Conservation (phyloP, 129 eudicot genomes). For the Artemisia argyi region DNA sequence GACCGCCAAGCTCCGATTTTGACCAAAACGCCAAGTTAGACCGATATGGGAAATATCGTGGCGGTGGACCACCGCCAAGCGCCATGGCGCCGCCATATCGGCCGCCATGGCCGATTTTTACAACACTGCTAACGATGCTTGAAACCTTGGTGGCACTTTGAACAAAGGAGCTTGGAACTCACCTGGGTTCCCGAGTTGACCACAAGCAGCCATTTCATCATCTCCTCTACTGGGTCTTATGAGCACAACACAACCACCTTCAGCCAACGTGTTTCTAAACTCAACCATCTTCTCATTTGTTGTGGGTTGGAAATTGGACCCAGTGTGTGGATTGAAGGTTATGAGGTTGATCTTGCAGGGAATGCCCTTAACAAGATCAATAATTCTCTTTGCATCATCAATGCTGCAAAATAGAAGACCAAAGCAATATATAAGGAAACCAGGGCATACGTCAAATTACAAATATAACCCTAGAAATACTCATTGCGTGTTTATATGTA, state of each 20-base stretch:
- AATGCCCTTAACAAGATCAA: conserved; percentile 79
- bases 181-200: conserved; percentile 87
- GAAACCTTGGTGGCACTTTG: conserved; percentile 77
- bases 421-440: background rate
- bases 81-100: too few relatives aligned
- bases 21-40: too few relatives aligned
- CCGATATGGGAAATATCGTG: too few relatives aligned
- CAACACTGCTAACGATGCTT: too few relatives aligned
- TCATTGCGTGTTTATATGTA: too few relatives aligned
- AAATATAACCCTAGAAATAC: too few relatives aligned
- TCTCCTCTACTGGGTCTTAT: conserved; percentile 84
- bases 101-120: too few relatives aligned
- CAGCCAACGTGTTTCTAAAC: conserved; percentile 68
- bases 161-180: conserved; percentile 84
- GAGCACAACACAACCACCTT: conserved; percentile 68
- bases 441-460: too few relatives aligned
- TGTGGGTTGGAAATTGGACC: conserved; percentile 74
- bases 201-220: conserved; percentile 97
- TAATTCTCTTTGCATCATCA: conserved; percentile 83
- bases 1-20: too few relatives aligned
- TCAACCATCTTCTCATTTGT: conserved; percentile 69
- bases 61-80: too few relatives aligned
- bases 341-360: conserved; percentile 95
- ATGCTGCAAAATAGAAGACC: too few relatives aligned
- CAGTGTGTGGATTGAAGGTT: conserved; percentile 83